Base-by-base conservation (phyloP, 257 asterid species). In the Solanum virginianum region DNA sequence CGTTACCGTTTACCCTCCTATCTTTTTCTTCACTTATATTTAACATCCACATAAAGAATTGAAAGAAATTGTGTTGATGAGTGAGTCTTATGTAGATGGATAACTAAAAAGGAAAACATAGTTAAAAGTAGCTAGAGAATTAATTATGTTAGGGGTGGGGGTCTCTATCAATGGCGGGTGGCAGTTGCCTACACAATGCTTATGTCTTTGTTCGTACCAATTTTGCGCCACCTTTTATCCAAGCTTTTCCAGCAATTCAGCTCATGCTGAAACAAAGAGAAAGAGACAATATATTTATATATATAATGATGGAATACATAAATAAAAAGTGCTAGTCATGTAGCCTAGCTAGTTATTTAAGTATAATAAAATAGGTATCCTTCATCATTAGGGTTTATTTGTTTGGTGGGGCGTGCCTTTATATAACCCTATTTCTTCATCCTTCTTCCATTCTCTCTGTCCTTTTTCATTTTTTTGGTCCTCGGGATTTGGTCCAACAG, bases 241-340 rank as follows among this genome's bases (percentile, higher is more conserved):
- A 90, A 89, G 80, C 97, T 94, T 94, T 89, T 84, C 90, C 95
- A 80, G 85, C 97, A 94, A 92, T 94, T 93, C 92, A 83, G 90
- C 89, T 74, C 80, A 88, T 41, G 87, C 92, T 45, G 15, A 49
- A 4, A 45, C 36, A 20, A 6, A 79, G 88, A 85, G 92, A 88
- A 82, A 84, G 41, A 75, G 60, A 75, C 59, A 47, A 75, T 75
- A 77, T 75, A 74, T 8, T 7, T 47, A 10, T 56, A 56, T 56
- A 56, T 47, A 47, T 56, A 12, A 57, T 74, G 59, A 74, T 74
- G 39, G 18, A 74, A 43, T 74, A 20, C 13, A 26, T 51, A 24
- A 32, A 14, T 29, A 7, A 14, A 15, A 70, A 39, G 39, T 3
- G 15, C 51, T 15, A 49, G 43, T 57, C 20, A 22, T 47, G 14